phyloP scores from a whole-genome alignment of 1,139 yeast genomes.

The Yamadazyma friedrichii region DNA sequence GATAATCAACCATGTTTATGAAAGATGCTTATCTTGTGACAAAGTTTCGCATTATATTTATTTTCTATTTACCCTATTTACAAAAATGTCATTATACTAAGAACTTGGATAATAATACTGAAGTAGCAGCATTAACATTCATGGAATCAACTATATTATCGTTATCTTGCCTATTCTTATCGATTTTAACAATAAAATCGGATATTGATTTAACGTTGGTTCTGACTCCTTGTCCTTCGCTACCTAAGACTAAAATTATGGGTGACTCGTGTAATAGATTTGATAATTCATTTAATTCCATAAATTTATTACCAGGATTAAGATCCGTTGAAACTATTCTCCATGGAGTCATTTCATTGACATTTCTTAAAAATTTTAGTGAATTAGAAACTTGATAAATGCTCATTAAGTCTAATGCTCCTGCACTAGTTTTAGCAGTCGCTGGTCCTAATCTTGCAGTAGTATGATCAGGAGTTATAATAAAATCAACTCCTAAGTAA shows the following conservation, averaged over 20 bases:
- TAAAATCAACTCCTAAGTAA: slow-evolving; percentile 81
- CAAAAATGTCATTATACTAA: slow-evolving; percentile 1
- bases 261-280: slow-evolving; percentile 51
- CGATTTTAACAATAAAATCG: slow-evolving; percentile 58
- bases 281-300: slow-evolving; percentile 44
- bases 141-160: slow-evolving; percentile 66
- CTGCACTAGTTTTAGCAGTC: slow-evolving; percentile 80
- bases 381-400: slow-evolving; percentile 60
- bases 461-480: slow-evolving; percentile 67
- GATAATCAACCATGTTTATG: slow-evolving; percentile 31
- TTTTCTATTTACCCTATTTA: slow-evolving; percentile 1
- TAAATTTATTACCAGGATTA: slow-evolving; percentile 27
- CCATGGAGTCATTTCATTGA: slow-evolving; percentile 61
- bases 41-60: slow-evolving; percentile 1
- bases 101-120: slow-evolving; percentile 45
- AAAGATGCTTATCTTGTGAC: neutral
- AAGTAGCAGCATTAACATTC: slow-evolving; percentile 89
- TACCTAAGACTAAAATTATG: slow-evolving; percentile 71
- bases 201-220: slow-evolving; percentile 61
- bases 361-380: slow-evolving; percentile 56
- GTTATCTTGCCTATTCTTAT: slow-evolving; percentile 28
- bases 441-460: slow-evolving; percentile 76
- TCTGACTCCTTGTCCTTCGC: slow-evolving; percentile 82
- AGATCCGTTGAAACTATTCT: slow-evolving; percentile 56
- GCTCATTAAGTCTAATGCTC: slow-evolving; percentile 78